A percentile compares a stretch with the other conserved stretches of the same genome.
phyloP scores from a whole-genome alignment of 2,329 filamentous ascomycete genomes.

The Cyanodermella asteris region DNA sequence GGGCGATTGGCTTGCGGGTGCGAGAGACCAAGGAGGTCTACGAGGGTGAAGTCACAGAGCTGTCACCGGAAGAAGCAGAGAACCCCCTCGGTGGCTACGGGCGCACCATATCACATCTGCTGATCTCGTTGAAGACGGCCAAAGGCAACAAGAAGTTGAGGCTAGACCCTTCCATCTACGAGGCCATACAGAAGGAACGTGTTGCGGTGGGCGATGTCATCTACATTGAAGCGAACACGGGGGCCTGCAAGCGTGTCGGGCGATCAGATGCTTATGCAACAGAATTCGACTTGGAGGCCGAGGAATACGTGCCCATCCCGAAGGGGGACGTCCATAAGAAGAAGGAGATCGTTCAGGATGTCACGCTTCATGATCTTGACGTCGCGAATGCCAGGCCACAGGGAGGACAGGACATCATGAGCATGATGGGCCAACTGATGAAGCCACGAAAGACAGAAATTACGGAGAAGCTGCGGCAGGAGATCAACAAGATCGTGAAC shows the following conservation, averaged over 20 bases:
- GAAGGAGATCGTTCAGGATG: conserved; percentile 98
- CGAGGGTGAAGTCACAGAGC: conserved; percentile 92
- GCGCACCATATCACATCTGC: conserved; percentile 85
- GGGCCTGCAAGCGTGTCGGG: conserved; percentile 90
- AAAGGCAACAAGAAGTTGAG: conserved; percentile 96
- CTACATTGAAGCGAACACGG: conserved; percentile 98
- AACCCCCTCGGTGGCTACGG: conserved; percentile 94
- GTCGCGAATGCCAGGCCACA: conserved; percentile 88
- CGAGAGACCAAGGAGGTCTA: conserved; percentile 99
- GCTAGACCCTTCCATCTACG: conserved; percentile 93
- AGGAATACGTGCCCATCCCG: conserved; percentile 96
- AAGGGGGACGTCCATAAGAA: conserved; percentile 99
- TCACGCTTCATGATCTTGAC: conserved; percentile 89
- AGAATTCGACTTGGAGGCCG: conserved; percentile 93
- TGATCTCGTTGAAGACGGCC: conserved; percentile 86
- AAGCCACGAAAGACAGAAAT: conserved; percentile 99
- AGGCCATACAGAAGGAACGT: conserved; percentile 95
- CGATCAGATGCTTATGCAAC: conserved; percentile 93
- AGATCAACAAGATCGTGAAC: conserved; percentile 99
- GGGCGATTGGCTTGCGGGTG: conserved; percentile 88
- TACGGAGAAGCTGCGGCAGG: conserved; percentile 80
- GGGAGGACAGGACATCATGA: conserved; percentile 98
- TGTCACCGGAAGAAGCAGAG: conserved; percentile 93
- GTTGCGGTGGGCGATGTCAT: conserved; percentile 93
- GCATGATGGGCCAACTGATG: conserved; percentile 99